Evolutionary conservation across 1,284 basidiomycete species (phyloP).

Genomic region (Ustilago trichophora): DNA sequence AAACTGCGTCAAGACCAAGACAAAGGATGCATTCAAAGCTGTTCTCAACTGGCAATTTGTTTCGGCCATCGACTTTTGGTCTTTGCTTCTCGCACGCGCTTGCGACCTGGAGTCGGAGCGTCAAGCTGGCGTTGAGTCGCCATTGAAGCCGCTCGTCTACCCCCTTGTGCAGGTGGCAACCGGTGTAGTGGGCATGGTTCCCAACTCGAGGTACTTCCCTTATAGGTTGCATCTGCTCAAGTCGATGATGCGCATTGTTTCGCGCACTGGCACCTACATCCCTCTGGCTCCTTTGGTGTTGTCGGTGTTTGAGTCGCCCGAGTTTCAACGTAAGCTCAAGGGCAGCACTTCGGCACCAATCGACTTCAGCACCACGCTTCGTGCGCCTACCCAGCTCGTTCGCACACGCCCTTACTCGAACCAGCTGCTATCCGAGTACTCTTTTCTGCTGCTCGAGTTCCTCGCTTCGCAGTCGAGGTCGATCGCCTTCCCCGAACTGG

Average conservation of each 20-base stretch:
- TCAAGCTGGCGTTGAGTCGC: conserved; percentile 71
- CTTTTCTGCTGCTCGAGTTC: conserved; percentile 81
- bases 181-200: conserved; percentile 91
- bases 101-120: conserved; percentile 49
- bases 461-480: conserved; percentile 70
- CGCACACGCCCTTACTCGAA: conserved; percentile 88
- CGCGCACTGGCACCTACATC: conserved; percentile 85
- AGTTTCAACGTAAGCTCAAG: conserved; percentile 81
- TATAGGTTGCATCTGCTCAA: conserved; percentile 79
- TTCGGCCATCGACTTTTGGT: conserved; percentile 97
- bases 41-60: conserved; percentile 91
- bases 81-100: conserved; percentile 72
- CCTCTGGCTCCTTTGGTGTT: conserved; percentile 86
- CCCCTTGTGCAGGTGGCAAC: conserved; percentile 93
- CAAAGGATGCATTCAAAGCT: conserved; percentile 60
- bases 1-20: conserved; percentile 87
- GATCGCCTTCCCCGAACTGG: conserved; percentile 90
- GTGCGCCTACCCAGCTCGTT: conserved; percentile 85
- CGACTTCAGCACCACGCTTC: conserved; percentile 86
- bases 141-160: conserved; percentile 87
- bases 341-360: conserved; percentile 88
- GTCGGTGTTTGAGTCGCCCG: conserved; percentile 82
- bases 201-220: conserved; percentile 81
- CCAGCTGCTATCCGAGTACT: conserved; percentile 81
- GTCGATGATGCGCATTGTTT: conserved; percentile 77